These are phyloP conservation scores for Metschnikowia chrysomelidarum DNA, from an alignment of 805 yeast genomes.

Conservation along the genomic window DNA sequence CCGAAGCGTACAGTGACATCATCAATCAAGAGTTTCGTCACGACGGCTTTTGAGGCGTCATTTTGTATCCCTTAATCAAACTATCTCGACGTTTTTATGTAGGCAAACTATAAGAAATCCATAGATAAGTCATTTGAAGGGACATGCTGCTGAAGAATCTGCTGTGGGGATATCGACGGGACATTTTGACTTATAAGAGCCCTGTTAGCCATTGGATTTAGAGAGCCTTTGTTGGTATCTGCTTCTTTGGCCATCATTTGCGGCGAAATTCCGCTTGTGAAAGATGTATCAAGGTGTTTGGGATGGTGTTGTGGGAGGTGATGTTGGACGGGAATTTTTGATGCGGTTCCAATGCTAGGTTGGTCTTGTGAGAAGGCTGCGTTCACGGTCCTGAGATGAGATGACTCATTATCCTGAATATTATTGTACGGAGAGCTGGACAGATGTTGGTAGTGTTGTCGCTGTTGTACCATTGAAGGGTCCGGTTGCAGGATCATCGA, in stretches of 20 bases:
- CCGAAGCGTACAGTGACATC: slow-evolving; percentile 37
- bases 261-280: slow-evolving; percentile 15
- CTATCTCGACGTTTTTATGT: background rate
- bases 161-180: slow-evolving; percentile 37
- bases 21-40: slow-evolving; percentile 31
- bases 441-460: slow-evolving; percentile 8
- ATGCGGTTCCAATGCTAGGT: slow-evolving; percentile 4
- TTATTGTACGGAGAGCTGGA: slow-evolving; percentile 4
- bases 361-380: slow-evolving; percentile 4
- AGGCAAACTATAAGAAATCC: slow-evolving; percentile 27
- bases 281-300: slow-evolving; percentile 12
- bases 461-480: slow-evolving; percentile 5
- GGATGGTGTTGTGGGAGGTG: slow-evolving; percentile 12
- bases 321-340: slow-evolving; percentile 11
- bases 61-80: background rate
- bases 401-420: slow-evolving; percentile 8
- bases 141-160: slow-evolving; percentile 33
- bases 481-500: slow-evolving; percentile 9
- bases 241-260: slow-evolving; percentile 19
- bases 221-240: no score
- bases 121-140: slow-evolving; percentile 17
- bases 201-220: slow-evolving; percentile 1
- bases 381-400: slow-evolving; percentile 7
- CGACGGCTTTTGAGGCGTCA: slow-evolving; percentile 1
- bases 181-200: slow-evolving; percentile 2